Evolutionary conservation across 2,329 filamentous ascomycete species (phyloP).

Genomic region (Fusarium sp.): DNA sequence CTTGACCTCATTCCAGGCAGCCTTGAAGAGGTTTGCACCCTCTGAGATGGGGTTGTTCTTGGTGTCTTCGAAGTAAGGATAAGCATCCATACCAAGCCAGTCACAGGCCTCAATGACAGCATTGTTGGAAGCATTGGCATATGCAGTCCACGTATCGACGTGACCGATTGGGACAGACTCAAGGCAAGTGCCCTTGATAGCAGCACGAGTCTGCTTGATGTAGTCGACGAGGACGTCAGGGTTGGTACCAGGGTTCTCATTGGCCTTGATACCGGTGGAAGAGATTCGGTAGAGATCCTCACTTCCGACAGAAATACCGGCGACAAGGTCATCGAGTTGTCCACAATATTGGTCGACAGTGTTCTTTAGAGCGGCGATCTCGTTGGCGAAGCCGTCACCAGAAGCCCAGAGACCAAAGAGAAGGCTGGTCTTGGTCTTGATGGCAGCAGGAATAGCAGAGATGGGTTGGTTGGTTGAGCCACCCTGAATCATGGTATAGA

Average conservation of each 20-base stretch:
- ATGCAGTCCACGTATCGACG: slow-evolving; percentile 90
- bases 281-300: slow-evolving; percentile 89
- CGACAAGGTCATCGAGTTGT: slow-evolving; percentile 73
- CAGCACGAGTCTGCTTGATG: slow-evolving; percentile 74
- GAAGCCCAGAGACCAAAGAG: slow-evolving; percentile 89
- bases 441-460: slow-evolving; percentile 83
- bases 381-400: slow-evolving; percentile 76
- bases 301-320: slow-evolving; percentile 85
- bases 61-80: slow-evolving; percentile 84
- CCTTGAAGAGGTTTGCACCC: slow-evolving; percentile 74
- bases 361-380: slow-evolving; percentile 76
- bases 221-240: slow-evolving; percentile 74
- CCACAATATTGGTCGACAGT: slow-evolving; percentile 77
- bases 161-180: slow-evolving; percentile 75
- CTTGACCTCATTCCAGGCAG: slow-evolving; percentile 71
- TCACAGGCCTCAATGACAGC: slow-evolving; percentile 77
- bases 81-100: slow-evolving; percentile 86
- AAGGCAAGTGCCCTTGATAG: slow-evolving; percentile 72
- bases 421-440: slow-evolving; percentile 80
- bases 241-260: slow-evolving; percentile 71
- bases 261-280: slow-evolving; percentile 72
- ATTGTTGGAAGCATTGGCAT: slow-evolving; percentile 77
- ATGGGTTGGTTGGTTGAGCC: slow-evolving; percentile 74
- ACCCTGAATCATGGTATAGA: slow-evolving; percentile 82
- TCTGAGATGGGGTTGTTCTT: slow-evolving; percentile 73